phyloP scores from a whole-genome alignment of 139 green algal species.

The Haematococcus sp. region DNA sequence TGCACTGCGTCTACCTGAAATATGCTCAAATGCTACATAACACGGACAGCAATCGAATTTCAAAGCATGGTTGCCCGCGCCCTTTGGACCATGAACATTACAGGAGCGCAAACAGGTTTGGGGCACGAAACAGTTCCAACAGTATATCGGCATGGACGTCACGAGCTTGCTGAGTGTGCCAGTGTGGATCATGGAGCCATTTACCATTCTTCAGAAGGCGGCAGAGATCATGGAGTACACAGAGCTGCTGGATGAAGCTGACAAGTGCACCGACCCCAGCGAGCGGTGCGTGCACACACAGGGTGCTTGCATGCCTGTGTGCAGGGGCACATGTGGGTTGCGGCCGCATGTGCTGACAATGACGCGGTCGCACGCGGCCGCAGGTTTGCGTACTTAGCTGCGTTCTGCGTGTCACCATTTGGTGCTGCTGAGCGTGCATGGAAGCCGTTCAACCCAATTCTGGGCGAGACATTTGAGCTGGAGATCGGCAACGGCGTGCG shows the following conservation, averaged over 20 bases:
- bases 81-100: not conserved
- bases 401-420: conserved; percentile 90
- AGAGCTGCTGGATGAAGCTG: conserved; percentile 83
- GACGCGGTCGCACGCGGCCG: too few relatives aligned
- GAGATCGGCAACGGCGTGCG: conserved; percentile 56
- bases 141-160: conserved; percentile 88
- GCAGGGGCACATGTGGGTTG: too few relatives aligned
- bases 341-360: too few relatives aligned
- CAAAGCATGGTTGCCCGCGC: not conserved
- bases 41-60: not conserved
- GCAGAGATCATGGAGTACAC: conserved; percentile 98
- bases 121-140: conserved; percentile 51
- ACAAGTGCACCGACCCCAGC: conserved; percentile 69
- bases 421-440: conserved; percentile 84
- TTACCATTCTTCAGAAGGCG: conserved; percentile 96
- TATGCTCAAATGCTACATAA: not conserved
- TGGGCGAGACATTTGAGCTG: conserved; percentile 97
- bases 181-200: conserved; percentile 97
- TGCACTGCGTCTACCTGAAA: not conserved
- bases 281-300: conserved; percentile 50
- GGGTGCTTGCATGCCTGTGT: not conserved
- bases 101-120: conserved; percentile 48
- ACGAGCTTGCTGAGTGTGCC: conserved; percentile 91
- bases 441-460: conserved; percentile 99
- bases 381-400: conserved; percentile 82